Conservation (phyloP, 1,139 yeast species). For the Geotrichum reessii region DNA sequence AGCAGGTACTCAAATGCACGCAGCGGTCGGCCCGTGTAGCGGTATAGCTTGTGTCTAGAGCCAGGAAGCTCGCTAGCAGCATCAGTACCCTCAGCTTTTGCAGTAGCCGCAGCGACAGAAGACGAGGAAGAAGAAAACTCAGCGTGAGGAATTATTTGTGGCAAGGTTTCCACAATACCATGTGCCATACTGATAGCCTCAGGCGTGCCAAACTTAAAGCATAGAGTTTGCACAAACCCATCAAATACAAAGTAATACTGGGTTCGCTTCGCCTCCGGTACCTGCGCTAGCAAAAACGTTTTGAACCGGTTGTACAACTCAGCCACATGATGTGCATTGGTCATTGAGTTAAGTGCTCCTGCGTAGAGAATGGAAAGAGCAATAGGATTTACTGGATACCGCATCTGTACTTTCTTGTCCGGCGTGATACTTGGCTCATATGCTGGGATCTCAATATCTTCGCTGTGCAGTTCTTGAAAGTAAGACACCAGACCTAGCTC, state of each 20-base stretch:
- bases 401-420: neutral
- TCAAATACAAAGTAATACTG: slow-evolving; percentile 6
- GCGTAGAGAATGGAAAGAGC: slow-evolving; percentile 15
- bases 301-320: slow-evolving; percentile 8
- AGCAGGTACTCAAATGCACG: neutral
- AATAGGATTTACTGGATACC: slow-evolving; percentile 12
- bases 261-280: neutral
- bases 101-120: neutral
- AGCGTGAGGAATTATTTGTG: neutral
- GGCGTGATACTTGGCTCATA: slow-evolving; percentile 9
- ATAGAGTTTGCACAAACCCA: slow-evolving; percentile 8
- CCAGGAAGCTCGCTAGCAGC: neutral
- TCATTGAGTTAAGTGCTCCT: slow-evolving; percentile 1
- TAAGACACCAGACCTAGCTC: slow-evolving; percentile 17
- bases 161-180: slow-evolving; percentile 8
- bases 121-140: neutral
- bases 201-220: slow-evolving; percentile 4
- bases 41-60: neutral
- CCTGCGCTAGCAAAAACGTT: neutral
- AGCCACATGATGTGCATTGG: slow-evolving; percentile 1
- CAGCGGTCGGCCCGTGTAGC: slow-evolving; percentile 2
- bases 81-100: neutral
- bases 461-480: slow-evolving; percentile 5
- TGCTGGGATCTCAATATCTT: slow-evolving; percentile 9
- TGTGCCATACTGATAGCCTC: slow-evolving; percentile 11